A percentile compares a stretch with the other conserved stretches of the same genome.
phyloP scores from a whole-genome alignment of 2,329 filamentous ascomycete genomes.

The Aspergillus brunneoviolaceus region DNA sequence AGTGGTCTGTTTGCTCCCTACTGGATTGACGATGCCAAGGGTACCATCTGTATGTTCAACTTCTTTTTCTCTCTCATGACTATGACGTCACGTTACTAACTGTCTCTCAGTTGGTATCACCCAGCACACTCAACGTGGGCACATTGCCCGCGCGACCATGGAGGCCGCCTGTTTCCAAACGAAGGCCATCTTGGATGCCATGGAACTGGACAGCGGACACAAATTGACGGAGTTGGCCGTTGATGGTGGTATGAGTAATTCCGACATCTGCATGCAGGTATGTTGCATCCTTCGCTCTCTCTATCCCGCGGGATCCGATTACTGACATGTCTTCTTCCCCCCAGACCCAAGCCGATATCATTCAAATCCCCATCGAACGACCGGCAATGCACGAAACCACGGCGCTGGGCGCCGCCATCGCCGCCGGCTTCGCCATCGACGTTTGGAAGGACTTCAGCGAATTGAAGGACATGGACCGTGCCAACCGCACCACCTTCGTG shows the following conservation, averaged over 20 bases:
- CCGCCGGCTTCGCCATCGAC: constrained; percentile 78
- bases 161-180: constrained; percentile 93
- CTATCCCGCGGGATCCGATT: neutral
- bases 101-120: constrained; percentile 67
- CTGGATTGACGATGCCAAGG: constrained; percentile 91
- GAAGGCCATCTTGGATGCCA: constrained; percentile 85
- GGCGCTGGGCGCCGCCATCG: constrained; percentile 82
- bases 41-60: constrained; percentile 67
- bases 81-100: constrained; percentile 5
- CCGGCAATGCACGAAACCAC: constrained; percentile 90
- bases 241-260: constrained; percentile 87
- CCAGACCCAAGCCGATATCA: constrained; percentile 80
- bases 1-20: constrained; percentile 89
- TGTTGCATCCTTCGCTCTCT: constrained; percentile 21
- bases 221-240: constrained; percentile 74
- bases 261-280: constrained; percentile 81
- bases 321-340: constrained; percentile 11
- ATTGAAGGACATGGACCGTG: constrained; percentile 69
- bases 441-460: constrained; percentile 77
- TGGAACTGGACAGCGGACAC: constrained; percentile 81
- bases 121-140: constrained; percentile 78
- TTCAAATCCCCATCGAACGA: constrained; percentile 77
- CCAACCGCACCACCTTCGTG: constrained; percentile 67
- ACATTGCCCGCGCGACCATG: constrained; percentile 84
- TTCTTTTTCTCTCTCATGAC: neutral